phyloP scores from a whole-genome alignment of 108 stramenopile genomes.

The Nannochloropsis gaditana region DNA sequence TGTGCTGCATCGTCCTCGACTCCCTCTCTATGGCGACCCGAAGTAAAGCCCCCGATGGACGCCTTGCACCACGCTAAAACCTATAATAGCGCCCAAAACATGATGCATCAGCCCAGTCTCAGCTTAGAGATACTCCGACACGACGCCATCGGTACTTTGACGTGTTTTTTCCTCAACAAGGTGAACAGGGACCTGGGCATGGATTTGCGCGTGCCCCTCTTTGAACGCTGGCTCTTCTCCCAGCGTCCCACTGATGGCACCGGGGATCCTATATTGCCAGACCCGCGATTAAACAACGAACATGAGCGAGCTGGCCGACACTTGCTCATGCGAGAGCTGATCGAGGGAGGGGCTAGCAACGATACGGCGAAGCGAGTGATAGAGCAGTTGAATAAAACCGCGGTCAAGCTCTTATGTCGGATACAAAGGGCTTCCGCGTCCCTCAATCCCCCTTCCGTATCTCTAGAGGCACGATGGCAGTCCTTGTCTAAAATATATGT shows the following conservation, averaged over 20 bases:
- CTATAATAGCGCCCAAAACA: background rate
- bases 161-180: constrained; percentile 16
- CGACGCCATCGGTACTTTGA: constrained; percentile 4
- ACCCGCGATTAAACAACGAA: background rate
- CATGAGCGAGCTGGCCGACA: background rate
- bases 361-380: background rate
- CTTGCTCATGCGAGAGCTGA: background rate
- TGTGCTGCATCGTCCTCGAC: background rate
- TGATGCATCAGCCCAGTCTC: background rate
- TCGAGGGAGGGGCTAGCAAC: background rate
- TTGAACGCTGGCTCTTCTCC: constrained; percentile 18
- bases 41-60: background rate
- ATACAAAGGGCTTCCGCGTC: background rate
- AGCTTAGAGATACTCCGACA: constrained; percentile 2
- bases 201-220: background rate
- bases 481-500: background rate
- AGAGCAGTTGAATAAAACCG: background rate
- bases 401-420: background rate
- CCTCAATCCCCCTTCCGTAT: background rate
- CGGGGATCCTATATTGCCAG: background rate
- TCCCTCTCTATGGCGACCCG: background rate
- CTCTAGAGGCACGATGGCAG: background rate
- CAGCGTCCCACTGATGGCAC: background rate
- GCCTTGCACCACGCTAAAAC: background rate
- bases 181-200: background rate